Evolutionary conservation across 169 alveolate species (phyloP).

Genomic region (Plasmodium relictum): DNA sequence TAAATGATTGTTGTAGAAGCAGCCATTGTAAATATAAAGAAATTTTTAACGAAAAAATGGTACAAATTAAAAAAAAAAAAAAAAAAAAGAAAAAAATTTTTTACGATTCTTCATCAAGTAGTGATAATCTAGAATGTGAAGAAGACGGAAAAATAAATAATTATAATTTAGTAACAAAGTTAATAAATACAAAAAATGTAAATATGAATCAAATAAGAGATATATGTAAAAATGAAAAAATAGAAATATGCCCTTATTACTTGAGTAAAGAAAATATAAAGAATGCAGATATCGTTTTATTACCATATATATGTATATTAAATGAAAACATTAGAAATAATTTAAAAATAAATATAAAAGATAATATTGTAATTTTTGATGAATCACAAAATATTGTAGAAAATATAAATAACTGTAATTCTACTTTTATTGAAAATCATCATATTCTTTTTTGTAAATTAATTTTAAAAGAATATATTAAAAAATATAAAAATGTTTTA

Average conservation of each 20-base stretch:
- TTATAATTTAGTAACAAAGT: constrained; percentile 30
- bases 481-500: constrained; percentile 24
- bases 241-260: constrained; percentile 79
- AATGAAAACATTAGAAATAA: constrained; percentile 79
- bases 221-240: constrained; percentile 30
- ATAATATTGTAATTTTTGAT: constrained; percentile 82
- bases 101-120: constrained; percentile 28
- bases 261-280: constrained; percentile 81
- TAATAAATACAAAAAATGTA: constrained; percentile 42
- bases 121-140: not conserved
- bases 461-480: constrained; percentile 19
- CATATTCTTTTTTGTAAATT: constrained; percentile 37
- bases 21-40: constrained; percentile 46
- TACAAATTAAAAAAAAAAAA: constrained; percentile 12
- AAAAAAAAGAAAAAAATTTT: constrained; percentile 22
- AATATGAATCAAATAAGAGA: constrained; percentile 28
- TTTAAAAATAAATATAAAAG: constrained; percentile 74
- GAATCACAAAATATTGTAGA: constrained; percentile 87
- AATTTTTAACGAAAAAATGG: constrained; percentile 14
- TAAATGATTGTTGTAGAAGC: constrained; percentile 39
- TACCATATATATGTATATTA: constrained; percentile 86
- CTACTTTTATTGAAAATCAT: constrained; percentile 3
- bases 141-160: constrained; percentile 1
- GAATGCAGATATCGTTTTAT: constrained; percentile 82
- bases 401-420: constrained; percentile 47